These are phyloP conservation scores for Talaromyces wortmannii DNA, from an alignment of 495 filamentous ascomycete genomes.

Conservation along the genomic window DNA sequence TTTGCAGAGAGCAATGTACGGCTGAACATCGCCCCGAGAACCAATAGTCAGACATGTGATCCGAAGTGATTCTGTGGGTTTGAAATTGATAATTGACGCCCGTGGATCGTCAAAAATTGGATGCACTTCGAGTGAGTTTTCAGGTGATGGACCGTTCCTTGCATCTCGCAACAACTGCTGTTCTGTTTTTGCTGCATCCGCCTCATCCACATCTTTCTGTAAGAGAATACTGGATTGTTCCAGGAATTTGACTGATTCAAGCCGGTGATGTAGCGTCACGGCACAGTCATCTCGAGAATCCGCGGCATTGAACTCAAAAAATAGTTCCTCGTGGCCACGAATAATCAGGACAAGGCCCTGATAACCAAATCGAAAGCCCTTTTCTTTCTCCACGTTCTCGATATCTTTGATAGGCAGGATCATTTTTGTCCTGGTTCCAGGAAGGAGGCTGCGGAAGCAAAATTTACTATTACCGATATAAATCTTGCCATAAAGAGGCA, in stretches of 20 bases:
- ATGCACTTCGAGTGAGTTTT: conserved; percentile 39
- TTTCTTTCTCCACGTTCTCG: conserved; percentile 92
- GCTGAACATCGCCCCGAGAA: conserved; percentile 92
- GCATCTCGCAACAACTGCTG: conserved; percentile 77
- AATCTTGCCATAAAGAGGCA: conserved; percentile 94
- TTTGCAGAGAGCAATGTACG: conserved; percentile 95
- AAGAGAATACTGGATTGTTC: conserved; percentile 69
- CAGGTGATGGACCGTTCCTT: conserved; percentile 42
- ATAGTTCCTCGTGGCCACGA: conserved; percentile 89
- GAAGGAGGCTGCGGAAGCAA: conserved; percentile 88
- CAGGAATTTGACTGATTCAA: conserved; percentile 68
- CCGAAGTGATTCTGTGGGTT: conserved; percentile 71
- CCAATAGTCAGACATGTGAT: conserved; percentile 95
- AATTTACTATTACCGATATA: conserved; percentile 88
- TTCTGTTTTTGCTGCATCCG: conserved; percentile 74
- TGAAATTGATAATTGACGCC: conserved; percentile 92
- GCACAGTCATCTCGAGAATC: conserved; percentile 84
- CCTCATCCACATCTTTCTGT: conserved; percentile 61
- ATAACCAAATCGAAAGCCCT: conserved; percentile 89
- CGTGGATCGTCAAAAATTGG: conserved; percentile 90
- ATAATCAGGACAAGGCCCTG: conserved; percentile 88
- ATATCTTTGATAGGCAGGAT: conserved; percentile 88
- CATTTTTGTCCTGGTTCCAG: conserved; percentile 87
- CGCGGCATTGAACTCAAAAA: conserved; percentile 81
- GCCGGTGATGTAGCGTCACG: conserved; percentile 66